phyloP scores from a whole-genome alignment of 495 filamentous ascomycete genomes.

The Hypoxylon subgilvum region DNA sequence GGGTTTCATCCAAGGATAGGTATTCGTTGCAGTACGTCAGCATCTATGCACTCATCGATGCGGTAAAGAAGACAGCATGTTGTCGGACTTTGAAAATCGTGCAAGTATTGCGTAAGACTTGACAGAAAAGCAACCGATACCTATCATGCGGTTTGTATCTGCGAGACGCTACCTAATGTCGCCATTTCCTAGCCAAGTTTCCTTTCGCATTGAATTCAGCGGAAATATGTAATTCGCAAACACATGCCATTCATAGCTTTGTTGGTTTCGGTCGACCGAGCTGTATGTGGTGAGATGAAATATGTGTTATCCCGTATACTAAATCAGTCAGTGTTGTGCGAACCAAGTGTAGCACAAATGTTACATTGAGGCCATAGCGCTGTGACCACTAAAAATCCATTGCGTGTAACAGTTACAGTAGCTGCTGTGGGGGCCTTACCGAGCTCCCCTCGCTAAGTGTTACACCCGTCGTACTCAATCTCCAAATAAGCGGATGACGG shows the following conservation, averaged over 20 bases:
- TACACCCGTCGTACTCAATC: constrained; percentile 12
- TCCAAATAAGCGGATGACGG: constrained; percentile 19
- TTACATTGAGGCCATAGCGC: neutral
- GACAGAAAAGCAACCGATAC: neutral
- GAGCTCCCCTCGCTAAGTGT: no score
- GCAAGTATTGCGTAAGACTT: constrained; percentile 22
- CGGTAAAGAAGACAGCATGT: neutral
- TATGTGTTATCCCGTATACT: no score
- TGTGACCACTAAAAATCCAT: constrained; percentile 4
- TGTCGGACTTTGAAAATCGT: constrained; percentile 12
- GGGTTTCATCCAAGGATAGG: constrained; percentile 19
- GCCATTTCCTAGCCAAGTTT: no score
- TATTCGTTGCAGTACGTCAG: constrained; percentile 31
- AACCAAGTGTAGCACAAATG: no score
- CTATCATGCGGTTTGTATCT: constrained; percentile 15
- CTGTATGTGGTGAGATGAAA: no score
- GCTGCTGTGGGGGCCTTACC: constrained; percentile 13
- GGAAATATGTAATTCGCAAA: no score
- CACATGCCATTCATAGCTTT: no score
- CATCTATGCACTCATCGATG: constrained; percentile 12
- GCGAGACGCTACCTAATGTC: neutral
- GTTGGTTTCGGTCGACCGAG: no score
- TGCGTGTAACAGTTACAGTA: neutral
- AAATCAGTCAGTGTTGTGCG: no score
- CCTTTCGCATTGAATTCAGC: no score